phyloP scores from a whole-genome alignment of 225 moss, liverwort and hornwort genomes.

The Thuidium tamariscinum region DNA sequence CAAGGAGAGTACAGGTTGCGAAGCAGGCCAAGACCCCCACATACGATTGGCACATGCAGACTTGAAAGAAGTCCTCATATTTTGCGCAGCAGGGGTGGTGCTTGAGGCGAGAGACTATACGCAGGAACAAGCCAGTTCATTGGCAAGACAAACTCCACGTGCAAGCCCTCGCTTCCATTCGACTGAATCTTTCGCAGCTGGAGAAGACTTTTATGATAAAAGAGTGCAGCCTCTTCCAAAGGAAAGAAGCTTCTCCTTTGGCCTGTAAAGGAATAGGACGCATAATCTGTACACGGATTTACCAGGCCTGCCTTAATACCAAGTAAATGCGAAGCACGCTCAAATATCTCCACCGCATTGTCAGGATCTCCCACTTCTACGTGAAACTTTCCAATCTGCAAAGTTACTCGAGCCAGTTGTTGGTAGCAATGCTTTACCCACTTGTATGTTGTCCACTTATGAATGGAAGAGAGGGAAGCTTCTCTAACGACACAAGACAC shows the following conservation, averaged over 20 bases:
- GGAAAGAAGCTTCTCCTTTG: slow-evolving; percentile 17
- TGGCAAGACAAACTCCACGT: slow-evolving; percentile 3
- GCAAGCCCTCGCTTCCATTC: not conserved
- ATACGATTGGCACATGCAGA: slow-evolving; percentile 48
- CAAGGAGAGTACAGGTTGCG: slow-evolving; percentile 2
- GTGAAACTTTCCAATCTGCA: slow-evolving; percentile 51
- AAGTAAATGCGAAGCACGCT: slow-evolving; percentile 31
- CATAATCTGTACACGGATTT: slow-evolving; percentile 6
- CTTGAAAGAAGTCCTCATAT: slow-evolving; percentile 68
- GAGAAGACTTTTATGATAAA: slow-evolving; percentile 68
- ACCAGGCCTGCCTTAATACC: slow-evolving; percentile 10
- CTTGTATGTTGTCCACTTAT: slow-evolving; percentile 44
- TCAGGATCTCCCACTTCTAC: slow-evolving; percentile 23
- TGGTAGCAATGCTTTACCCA: slow-evolving; percentile 47
- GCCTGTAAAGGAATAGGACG: slow-evolving; percentile 12
- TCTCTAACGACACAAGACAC: slow-evolving; percentile 19
- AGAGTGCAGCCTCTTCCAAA: slow-evolving; percentile 66
- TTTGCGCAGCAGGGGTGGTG: slow-evolving; percentile 80
- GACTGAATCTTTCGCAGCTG: slow-evolving; percentile 21
- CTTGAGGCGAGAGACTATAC: slow-evolving; percentile 62
- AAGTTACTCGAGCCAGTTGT: slow-evolving; percentile 35
- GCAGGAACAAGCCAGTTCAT: slow-evolving; percentile 70
- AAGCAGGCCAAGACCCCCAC: slow-evolving; percentile 35
- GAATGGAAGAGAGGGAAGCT: slow-evolving; percentile 13
- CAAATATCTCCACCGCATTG: slow-evolving; percentile 17